phyloP scores from a whole-genome alignment of 805 yeast species.

The Ogataea angusta region DNA sequence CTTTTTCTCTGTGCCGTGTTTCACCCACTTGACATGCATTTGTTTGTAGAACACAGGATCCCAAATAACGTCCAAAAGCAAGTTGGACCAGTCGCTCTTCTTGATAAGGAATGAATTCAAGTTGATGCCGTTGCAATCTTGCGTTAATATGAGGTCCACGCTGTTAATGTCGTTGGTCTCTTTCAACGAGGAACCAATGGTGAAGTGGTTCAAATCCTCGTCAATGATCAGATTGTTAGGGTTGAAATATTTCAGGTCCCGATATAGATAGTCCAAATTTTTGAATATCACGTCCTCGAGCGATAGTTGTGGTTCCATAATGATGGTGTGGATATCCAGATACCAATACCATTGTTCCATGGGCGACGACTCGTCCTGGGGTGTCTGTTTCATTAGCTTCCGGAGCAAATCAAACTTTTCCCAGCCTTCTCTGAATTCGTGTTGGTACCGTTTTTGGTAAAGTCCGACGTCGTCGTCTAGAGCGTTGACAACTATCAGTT shows the following conservation, averaged over 20 bases:
- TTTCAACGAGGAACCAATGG: constrained; percentile 21
- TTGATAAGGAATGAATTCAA: constrained; percentile 38
- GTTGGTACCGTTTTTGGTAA: constrained; percentile 45
- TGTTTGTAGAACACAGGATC: constrained; percentile 40
- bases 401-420: constrained; percentile 39
- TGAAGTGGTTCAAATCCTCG: constrained; percentile 25
- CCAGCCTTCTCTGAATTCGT: constrained; percentile 48
- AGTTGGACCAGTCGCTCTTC: constrained; percentile 38
- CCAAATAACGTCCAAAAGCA: constrained; percentile 38
- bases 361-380: constrained; percentile 21
- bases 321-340: constrained; percentile 37
- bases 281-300: constrained; percentile 36
- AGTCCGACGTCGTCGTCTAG: constrained; percentile 37
- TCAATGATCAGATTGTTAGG: constrained; percentile 34
- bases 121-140: constrained; percentile 43
- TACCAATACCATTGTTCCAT: constrained; percentile 42
- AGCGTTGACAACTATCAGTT: constrained; percentile 36
- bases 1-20: constrained; percentile 24
- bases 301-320: constrained; percentile 38
- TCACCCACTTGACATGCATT: constrained; percentile 34
- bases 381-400: constrained; percentile 34
- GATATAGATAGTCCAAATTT: constrained; percentile 28
- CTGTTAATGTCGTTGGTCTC: constrained; percentile 31
- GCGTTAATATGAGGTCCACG: constrained; percentile 36
- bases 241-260: constrained; percentile 36